Conservation (phyloP, 2,329 filamentous ascomycete genomes). For the Allantophomopsis lycopodina region DNA sequence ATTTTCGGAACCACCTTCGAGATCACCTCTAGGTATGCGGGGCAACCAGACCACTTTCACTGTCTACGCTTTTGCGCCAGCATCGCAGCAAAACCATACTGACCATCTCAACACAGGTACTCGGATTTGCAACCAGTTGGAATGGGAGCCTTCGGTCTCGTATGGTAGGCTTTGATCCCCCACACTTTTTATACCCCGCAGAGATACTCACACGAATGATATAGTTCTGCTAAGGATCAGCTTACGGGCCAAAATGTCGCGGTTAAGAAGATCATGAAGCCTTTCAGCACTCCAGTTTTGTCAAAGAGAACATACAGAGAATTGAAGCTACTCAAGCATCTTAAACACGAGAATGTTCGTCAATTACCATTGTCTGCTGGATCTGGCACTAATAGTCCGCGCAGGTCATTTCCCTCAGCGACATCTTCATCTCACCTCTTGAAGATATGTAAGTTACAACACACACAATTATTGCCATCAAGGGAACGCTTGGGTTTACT, state of each 20-base stretch:
- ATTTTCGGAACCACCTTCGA: slow-evolving; percentile 99
- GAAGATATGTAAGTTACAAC: slow-evolving; percentile 70
- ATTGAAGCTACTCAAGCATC: slow-evolving; percentile 91
- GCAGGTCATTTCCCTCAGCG: slow-evolving; percentile 92
- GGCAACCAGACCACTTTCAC: slow-evolving; percentile 5
- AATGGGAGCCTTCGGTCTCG: slow-evolving; percentile 97
- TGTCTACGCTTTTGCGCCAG: slow-evolving; percentile 5
- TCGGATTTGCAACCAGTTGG: slow-evolving; percentile 96
- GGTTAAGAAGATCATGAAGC: slow-evolving; percentile 99
- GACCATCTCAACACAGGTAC: slow-evolving; percentile 45
- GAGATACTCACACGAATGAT: slow-evolving; percentile 6
- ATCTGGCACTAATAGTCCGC: slow-evolving; percentile 11
- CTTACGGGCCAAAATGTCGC: slow-evolving; percentile 94
- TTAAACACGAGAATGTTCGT: slow-evolving; percentile 85
- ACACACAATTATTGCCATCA: slow-evolving; percentile 4
- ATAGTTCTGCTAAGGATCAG: slow-evolving; percentile 91
- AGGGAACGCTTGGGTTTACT: slow-evolving; percentile 9
- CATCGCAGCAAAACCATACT: not conserved
- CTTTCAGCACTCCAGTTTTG: slow-evolving; percentile 96
- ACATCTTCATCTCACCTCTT: slow-evolving; percentile 98
- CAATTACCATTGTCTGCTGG: not conserved
- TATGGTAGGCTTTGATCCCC: slow-evolving; percentile 54
- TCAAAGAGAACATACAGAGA: slow-evolving; percentile 97
- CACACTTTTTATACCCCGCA: not conserved
- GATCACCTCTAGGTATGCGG: slow-evolving; percentile 83